Conservation (phyloP, 148 eudicot genomes). For the Camellia lanceoleosa region DNA sequence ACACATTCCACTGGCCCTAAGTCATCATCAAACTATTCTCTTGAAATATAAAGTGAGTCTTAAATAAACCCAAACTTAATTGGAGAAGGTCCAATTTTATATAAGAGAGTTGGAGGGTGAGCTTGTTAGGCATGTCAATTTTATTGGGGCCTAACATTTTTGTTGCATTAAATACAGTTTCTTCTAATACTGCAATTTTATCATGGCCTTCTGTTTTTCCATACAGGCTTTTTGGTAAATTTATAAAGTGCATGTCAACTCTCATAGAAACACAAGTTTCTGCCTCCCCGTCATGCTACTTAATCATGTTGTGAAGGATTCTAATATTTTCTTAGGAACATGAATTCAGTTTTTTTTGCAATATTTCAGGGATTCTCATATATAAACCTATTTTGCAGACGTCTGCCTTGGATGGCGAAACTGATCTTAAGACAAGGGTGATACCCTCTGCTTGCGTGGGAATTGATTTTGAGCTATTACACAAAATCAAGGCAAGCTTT, state of each 20-base stretch:
- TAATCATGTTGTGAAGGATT: neutral
- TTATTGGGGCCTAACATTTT: neutral
- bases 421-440: constrained; percentile 88
- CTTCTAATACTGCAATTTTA: neutral
- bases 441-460: constrained; percentile 93
- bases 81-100: no score
- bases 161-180: neutral
- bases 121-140: neutral
- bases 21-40: no score
- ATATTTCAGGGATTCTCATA: constrained; percentile 8
- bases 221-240: neutral
- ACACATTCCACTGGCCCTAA: no score
- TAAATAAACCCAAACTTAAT: no score
- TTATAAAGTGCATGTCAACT: neutral
- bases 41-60: no score
- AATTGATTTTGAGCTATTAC: constrained; percentile 78
- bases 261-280: neutral
- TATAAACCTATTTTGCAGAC: constrained; percentile 52
- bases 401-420: constrained; percentile 96
- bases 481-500: constrained; percentile 77
- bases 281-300: neutral
- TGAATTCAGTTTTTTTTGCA: constrained; percentile 1
- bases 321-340: neutral
- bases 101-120: neutral
- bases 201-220: neutral